A percentile compares a stretch with the other conserved stretches of the same genome.
These are phyloP conservation scores for Pisolithus tinctorius DNA, from an alignment of 768 basidiomycete species.

Conservation along the genomic window DNA sequence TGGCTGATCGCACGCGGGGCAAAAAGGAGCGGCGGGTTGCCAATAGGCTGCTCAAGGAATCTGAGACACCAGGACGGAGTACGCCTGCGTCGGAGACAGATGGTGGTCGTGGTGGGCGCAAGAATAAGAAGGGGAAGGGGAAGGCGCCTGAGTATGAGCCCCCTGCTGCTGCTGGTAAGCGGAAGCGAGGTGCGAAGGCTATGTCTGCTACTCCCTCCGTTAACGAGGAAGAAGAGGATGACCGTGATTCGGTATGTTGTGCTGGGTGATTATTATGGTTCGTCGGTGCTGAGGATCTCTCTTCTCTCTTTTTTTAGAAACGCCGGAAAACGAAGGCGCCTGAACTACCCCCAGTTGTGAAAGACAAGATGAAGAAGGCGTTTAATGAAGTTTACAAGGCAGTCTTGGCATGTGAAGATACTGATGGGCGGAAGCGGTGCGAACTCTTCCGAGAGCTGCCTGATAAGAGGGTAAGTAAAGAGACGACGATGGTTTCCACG, in stretches of 20 bases:
- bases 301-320: constrained; percentile 45
- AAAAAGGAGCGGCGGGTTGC: constrained; percentile 57
- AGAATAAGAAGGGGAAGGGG: constrained; percentile 51
- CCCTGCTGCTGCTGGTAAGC: constrained; percentile 46
- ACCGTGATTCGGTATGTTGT: constrained; percentile 56
- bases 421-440: constrained; percentile 71
- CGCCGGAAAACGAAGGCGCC: constrained; percentile 70
- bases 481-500: constrained; percentile 1
- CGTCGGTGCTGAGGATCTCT: neutral
- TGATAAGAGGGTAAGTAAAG: constrained; percentile 55
- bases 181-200: constrained; percentile 69
- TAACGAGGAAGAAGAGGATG: constrained; percentile 71
- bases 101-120: constrained; percentile 40
- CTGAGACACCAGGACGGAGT: constrained; percentile 53
- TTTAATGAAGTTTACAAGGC: constrained; percentile 73
- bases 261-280: neutral
- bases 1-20: constrained; percentile 57
- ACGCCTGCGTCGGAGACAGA: constrained; percentile 61
- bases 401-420: constrained; percentile 65
- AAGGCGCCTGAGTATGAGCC: constrained; percentile 45
- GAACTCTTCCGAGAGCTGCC: constrained; percentile 88
- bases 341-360: constrained; percentile 51
- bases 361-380: constrained; percentile 78
- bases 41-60: constrained; percentile 53
- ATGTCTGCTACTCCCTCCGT: constrained; percentile 73